Conservation (phyloP, 495 filamentous ascomycete genomes). For the Tuber aestivum region DNA sequence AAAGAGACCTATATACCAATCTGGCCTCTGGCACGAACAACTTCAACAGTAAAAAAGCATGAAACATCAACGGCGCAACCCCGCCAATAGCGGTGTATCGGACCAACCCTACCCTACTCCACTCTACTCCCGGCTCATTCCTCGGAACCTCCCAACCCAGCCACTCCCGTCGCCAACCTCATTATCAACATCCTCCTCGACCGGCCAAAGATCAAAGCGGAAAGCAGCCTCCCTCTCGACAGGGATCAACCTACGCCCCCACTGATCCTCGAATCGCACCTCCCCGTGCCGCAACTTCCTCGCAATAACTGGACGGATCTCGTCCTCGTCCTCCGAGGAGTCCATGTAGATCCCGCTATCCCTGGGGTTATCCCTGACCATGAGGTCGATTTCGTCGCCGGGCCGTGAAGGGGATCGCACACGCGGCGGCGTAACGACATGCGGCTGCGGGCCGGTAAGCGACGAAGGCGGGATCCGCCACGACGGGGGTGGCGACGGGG, state of each 20-base stretch:
- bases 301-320: constrained; percentile 39
- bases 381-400: constrained; percentile 38
- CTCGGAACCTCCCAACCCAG: constrained; percentile 36
- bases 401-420: constrained; percentile 36
- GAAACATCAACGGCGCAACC: neutral
- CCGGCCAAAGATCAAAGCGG: constrained; percentile 40
- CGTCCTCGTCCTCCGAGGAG: constrained; percentile 26
- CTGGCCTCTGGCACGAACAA: neutral
- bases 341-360: constrained; percentile 36
- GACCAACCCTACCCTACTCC: neutral
- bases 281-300: constrained; percentile 42
- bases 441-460: constrained; percentile 35
- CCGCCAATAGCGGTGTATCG: neutral
- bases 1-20: neutral
- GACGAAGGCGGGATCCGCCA: constrained; percentile 41
- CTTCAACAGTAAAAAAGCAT: neutral
- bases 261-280: constrained; percentile 41
- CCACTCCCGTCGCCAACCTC: constrained; percentile 28
- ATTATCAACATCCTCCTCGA: constrained; percentile 37
- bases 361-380: constrained; percentile 30
- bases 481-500: constrained; percentile 36
- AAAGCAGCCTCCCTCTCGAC: constrained; percentile 31
- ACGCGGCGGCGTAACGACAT: constrained; percentile 36
- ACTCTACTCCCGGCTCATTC: constrained; percentile 33
- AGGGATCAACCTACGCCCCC: constrained; percentile 39